Base-by-base conservation (phyloP, 2,329 filamentous ascomycete species). In the Aspergillus felis region DNA sequence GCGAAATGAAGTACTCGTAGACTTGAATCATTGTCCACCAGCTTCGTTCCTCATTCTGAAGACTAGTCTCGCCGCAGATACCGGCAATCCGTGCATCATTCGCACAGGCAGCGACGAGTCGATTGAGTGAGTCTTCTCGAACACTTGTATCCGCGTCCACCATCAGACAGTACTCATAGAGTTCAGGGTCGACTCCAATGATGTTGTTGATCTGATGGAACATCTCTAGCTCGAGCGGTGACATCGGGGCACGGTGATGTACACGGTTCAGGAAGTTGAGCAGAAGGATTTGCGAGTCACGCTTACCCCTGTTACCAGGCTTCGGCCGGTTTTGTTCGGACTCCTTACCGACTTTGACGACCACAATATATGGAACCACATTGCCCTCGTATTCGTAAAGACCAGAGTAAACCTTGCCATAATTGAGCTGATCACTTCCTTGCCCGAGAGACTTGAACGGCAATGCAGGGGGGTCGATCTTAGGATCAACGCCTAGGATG, bases 21-120 rank as follows among this genome's bases (percentile, higher is more conserved):
- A 99, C 94, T 75, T 99, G 94, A 69, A 99, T 99, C 94, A 99
- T 99, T 12, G 94, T 99, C 91, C 91, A 96, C 92, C 92, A 97
- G 68, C 88, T 92, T 64, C 88, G 84, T 68, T 97, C 91, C 74
- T 97, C 93, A 69, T 99, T 99, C 73, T 97, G 90, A 68, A 99
- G 81, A 74, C 88, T 94, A 1, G 94, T 99, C 75, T 99, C 94
- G 71, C 94, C 94, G 73, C 94, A 99, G 61, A 97, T 97, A 77
- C 93, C 94, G 25, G 91, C 92, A 78, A 99, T 96, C 79, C 95
- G 96, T 32, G 91, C 88, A 73, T 99, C 91, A 69, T 97, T 92
- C 64, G 91, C 88, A 76, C 92, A 99, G 53, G 90, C 90, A 57
- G 94, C 91, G 20, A 99, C 93, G 4, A 99, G 84, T 53, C 93